phyloP scores from a whole-genome alignment of 352 stramenopile species.

The Globisporangium megalacanthum region DNA sequence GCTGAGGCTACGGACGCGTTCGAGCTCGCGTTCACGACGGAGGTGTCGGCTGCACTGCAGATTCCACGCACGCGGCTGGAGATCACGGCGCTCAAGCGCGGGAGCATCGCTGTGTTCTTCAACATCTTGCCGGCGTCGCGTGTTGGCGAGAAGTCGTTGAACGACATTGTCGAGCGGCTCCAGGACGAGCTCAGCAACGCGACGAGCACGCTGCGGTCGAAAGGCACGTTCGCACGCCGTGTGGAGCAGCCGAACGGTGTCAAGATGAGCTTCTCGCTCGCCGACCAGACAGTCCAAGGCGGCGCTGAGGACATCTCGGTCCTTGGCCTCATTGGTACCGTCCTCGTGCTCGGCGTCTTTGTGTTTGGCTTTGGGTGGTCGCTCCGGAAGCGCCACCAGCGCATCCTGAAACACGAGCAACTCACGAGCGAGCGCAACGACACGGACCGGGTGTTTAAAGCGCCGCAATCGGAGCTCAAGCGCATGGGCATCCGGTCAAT shows the following conservation, averaged over 20 bases:
- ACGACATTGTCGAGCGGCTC: conserved; percentile 58
- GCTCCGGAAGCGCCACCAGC: conserved; percentile 47
- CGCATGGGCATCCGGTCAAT: conserved; percentile 65
- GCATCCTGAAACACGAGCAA: conserved; percentile 24
- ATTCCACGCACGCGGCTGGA: conserved; percentile 50
- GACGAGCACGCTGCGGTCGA: conserved; percentile 54
- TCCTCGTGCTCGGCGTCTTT: conserved; percentile 51
- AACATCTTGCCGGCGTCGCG: conserved; percentile 57
- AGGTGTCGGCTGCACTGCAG: conserved; percentile 55
- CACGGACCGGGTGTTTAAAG: conserved; percentile 16
- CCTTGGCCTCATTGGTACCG: conserved; percentile 46
- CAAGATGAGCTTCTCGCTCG: conserved; percentile 66
- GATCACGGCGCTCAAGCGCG: conserved; percentile 43
- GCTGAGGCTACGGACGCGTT: conserved; percentile 46
- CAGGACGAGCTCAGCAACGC: conserved; percentile 47
- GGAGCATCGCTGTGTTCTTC: conserved; percentile 63
- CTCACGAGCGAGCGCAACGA: conserved; percentile 3
- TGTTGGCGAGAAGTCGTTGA: conserved; percentile 53
- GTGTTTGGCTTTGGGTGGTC: conserved; percentile 58
- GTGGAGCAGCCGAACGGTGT: conserved; percentile 46
- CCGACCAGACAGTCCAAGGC: conserved; percentile 50
- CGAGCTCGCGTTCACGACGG: conserved; percentile 56
- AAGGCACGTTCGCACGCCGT: conserved; percentile 56
- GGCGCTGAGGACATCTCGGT: conserved; percentile 67
- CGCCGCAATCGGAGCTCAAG: conserved; percentile 37